Base-by-base conservation (phyloP, 2,329 filamentous ascomycete genomes). In the Fusarium sp. region DNA sequence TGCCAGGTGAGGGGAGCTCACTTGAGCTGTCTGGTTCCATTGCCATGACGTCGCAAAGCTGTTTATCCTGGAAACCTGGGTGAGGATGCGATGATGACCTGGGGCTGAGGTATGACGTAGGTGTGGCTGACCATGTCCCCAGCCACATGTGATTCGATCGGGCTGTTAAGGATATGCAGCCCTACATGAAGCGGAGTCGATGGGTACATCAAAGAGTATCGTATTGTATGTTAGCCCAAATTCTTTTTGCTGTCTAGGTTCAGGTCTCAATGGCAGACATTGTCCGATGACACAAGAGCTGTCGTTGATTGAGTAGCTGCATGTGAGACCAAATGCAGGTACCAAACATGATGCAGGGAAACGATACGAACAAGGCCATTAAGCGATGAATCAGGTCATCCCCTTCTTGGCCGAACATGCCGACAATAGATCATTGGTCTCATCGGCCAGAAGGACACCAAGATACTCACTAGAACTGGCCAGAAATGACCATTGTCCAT, bases 1-100 rank as follows among this genome's bases (percentile, higher is more conserved):
- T 24, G 26, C 19, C 19, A 2, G 19, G 13, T 31, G 28, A 31
- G 38, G 19, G 22, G 24, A 54, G 39, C 26, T 57, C 21, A n/a
- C 34, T 11, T 11, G 50, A 50, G 55, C 11, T 36, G 31, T 54
- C 21, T 40, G 42, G 26, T 38, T 52, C 26, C 36, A 50, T 54
- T 21, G 14, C 36, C 62, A 70, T 70, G 67, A 70, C 67, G 67
- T 71, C 64, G 64, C 49, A 26, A 24, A 34, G 10, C 13, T 39
- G 22, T 21, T 49, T 44, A 54, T 56, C 57, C 62, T 65, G 50
- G 63, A 62, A 69, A 34, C 49, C 36, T 33, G 33, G 31, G 57
- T 46, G 26, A 33, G 36, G 44, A 33, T 38, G 31, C 5, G 34
- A 38, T 26, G 44, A 19, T n/a, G 24, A 34, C 22, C 33, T 55